Evolutionary conservation across 148 eudicot genomes (phyloP).

Genomic region (Chenopodium suecicum): DNA sequence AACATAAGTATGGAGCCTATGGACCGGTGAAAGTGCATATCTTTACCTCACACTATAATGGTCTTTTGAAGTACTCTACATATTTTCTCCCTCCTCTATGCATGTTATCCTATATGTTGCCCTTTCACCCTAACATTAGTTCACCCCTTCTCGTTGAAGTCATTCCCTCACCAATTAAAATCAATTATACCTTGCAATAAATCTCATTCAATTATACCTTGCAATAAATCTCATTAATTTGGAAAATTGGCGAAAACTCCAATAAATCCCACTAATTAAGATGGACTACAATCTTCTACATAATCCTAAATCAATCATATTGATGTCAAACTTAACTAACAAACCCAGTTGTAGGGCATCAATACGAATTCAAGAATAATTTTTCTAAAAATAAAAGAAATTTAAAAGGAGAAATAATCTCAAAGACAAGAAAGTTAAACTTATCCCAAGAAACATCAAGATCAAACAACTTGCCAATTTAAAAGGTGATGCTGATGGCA

Average conservation of each 20-base stretch:
- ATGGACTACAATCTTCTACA: not conserved
- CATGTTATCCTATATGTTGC: no score
- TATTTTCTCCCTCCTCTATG: no score
- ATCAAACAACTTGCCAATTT: slow-evolving; percentile 74
- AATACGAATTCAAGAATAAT: not conserved
- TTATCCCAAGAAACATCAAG: slow-evolving; percentile 97
- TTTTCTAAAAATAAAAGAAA: not conserved
- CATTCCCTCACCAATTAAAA: no score
- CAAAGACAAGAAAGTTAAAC: slow-evolving; percentile 34
- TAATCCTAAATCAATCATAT: not conserved
- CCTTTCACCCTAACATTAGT: no score
- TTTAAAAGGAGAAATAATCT: not conserved
- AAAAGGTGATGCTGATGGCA: slow-evolving; percentile 54
- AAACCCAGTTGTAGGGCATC: not conserved
- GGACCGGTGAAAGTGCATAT: no score
- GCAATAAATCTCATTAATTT: not conserved
- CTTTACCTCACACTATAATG: no score
- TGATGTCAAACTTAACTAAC: not conserved
- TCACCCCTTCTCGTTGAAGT: no score
- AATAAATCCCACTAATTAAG: not conserved
- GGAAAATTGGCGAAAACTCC: not conserved
- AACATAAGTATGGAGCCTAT: no score
- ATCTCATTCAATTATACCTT: no score
- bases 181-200: no score
- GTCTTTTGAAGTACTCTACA: no score